These are phyloP conservation scores for Russula griseocarnosa DNA, from an alignment of 768 basidiomycete species.

Conservation along the genomic window DNA sequence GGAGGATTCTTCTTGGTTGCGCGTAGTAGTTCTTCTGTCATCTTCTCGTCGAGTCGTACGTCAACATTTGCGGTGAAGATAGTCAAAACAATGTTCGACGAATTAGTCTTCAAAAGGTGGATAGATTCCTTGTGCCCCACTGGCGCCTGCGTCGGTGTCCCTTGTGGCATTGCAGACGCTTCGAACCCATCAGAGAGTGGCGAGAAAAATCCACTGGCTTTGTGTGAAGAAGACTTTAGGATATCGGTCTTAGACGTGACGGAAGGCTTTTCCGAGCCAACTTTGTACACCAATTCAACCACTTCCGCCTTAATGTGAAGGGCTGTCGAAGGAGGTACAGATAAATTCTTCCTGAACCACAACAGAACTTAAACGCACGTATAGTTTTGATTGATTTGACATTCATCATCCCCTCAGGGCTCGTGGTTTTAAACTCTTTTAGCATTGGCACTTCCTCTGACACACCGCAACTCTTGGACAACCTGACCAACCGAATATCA, in stretches of 20 bases:
- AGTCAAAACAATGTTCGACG: slow-evolving; percentile 55
- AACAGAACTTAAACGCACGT: slow-evolving; percentile 41
- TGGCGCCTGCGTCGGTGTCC: slow-evolving; percentile 46
- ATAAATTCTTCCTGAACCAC: slow-evolving; percentile 13
- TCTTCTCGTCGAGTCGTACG: slow-evolving; percentile 62
- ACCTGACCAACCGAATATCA: slow-evolving; percentile 60
- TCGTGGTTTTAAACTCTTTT: slow-evolving; percentile 53
- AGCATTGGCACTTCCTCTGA: slow-evolving; percentile 52
- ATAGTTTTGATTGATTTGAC: slow-evolving; percentile 60
- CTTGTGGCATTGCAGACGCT: slow-evolving; percentile 34
- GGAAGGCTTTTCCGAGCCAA: slow-evolving; percentile 56
- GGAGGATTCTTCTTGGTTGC: slow-evolving; percentile 97
- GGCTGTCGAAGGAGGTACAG: slow-evolving; percentile 38
- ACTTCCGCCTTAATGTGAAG: slow-evolving; percentile 77
- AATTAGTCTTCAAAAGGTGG: slow-evolving; percentile 39
- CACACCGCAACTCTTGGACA: slow-evolving; percentile 59
- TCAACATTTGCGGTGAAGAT: slow-evolving; percentile 65
- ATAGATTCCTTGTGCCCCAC: slow-evolving; percentile 32
- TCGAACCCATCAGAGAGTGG: slow-evolving; percentile 39
- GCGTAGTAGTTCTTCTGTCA: slow-evolving; percentile 70
- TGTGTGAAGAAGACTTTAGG: slow-evolving; percentile 7
- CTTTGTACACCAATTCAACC: slow-evolving; percentile 70
- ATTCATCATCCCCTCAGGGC: slow-evolving; percentile 61
- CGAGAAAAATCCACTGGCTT: slow-evolving; percentile 39
- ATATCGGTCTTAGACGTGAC: slow-evolving; percentile 21